Base-by-base conservation (phyloP, 140 eudicot species). In the Erigeron philadelphicus region DNA sequence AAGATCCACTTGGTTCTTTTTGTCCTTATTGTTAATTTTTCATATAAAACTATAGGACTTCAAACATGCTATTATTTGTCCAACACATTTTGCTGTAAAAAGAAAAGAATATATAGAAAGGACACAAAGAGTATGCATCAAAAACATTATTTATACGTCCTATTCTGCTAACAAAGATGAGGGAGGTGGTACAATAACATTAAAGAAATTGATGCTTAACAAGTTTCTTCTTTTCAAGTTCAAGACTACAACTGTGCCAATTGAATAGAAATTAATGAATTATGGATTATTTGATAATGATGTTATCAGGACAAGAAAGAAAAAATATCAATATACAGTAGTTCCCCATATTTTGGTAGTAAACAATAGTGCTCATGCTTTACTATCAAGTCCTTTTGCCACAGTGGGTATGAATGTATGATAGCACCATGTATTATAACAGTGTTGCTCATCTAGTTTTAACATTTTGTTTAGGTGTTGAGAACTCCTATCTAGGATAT, bases 401-500 rank as follows among this genome's bases (percentile, higher is more conserved):
- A 58, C 64, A 53, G 18, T 53, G 59, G 59, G 59, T 16, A 53
- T 53, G 10, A 54, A 25, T 25, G 21, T 52, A 52, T 5, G 23
- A 16, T 60, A 25, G 65, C 65, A 60, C 45, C 45, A 35, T 31
- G 44, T 60, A 35, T 35, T 10, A 60, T 60, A 60, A 60, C 43
- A 60, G 31, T 60, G 21, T 60, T 59, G 17, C 64, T 68, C 38
- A 50, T 68, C 10, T 52, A 53, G 35, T 10, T 68, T 66, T 17
- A 15, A 54, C 16, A 11, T 38, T 40, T 17, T 68, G 0, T 54
- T 16, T 19, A 62, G 55, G 66, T 41, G n/a, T n/a, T 21, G 11
- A 21, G 45, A 43, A 71, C 57, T 44, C 19, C 13, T 17, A 44
- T 58, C 7, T 31, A 59, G n/a, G 49, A 6, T 46, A 3, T 59